A percentile compares a stretch with the other conserved stretches of the same genome.
Evolutionary conservation across 2,329 filamentous ascomycete species (phyloP).

Genomic region (Botrytis fragariae): DNA sequence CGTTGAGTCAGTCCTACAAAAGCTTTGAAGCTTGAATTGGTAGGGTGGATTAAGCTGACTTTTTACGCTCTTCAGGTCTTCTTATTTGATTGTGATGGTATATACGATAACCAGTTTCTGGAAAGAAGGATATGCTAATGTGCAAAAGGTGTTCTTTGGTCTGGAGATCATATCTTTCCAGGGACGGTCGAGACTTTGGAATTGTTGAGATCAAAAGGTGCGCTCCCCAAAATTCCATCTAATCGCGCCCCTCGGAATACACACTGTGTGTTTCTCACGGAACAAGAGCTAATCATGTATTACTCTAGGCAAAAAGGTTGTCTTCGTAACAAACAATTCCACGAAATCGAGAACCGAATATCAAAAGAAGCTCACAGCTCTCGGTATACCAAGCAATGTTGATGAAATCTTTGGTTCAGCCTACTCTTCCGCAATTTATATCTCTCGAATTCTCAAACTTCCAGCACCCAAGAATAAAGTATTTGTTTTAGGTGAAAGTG

Average conservation of each 20-base stretch:
- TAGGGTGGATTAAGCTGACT: slow-evolving; percentile 25
- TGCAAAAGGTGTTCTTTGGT: slow-evolving; percentile 83
- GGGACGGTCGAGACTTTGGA: slow-evolving; percentile 82
- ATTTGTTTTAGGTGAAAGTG: slow-evolving; percentile 86
- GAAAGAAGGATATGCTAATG: not conserved
- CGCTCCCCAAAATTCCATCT: not conserved
- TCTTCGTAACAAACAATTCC: slow-evolving; percentile 99
- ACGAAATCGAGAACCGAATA: slow-evolving; percentile 94
- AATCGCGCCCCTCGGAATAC: not conserved
- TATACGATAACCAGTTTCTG: slow-evolving; percentile 30
- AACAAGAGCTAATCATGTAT: slow-evolving; percentile 9
- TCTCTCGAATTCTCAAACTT: slow-evolving; percentile 83
- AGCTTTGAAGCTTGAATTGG: slow-evolving; percentile 3
- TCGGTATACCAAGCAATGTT: slow-evolving; percentile 75
- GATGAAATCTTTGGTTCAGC: slow-evolving; percentile 93
- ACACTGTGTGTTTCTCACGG: not conserved
- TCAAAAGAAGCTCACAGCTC: slow-evolving; percentile 78
- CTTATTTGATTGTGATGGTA: slow-evolving; percentile 96
- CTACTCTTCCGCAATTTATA: slow-evolving; percentile 94
- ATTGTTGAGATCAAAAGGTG: slow-evolving; percentile 74
- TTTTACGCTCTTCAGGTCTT: slow-evolving; percentile 62
- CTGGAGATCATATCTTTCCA: slow-evolving; percentile 84
- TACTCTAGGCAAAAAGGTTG: slow-evolving; percentile 73
- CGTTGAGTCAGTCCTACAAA: slow-evolving; percentile 44
- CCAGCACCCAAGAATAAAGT: slow-evolving; percentile 83